Evolutionary conservation across 192 early-diverging fungal genomes (phyloP).

Genomic region (Gryganskiella cystojenkinii): DNA sequence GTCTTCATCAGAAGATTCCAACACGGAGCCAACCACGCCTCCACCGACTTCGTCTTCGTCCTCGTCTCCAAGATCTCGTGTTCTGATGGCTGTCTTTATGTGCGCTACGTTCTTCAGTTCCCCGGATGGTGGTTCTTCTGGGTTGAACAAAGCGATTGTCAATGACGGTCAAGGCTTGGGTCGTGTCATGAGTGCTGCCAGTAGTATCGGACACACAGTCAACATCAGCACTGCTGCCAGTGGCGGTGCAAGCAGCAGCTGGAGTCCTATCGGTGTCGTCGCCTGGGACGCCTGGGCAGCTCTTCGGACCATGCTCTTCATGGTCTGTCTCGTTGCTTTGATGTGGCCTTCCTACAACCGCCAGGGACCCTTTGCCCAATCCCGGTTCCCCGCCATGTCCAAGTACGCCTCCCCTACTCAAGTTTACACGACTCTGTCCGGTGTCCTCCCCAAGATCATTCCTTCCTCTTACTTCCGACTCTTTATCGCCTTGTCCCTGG

Average conservation of each 20-base stretch:
- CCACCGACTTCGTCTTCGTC: constrained; percentile 55
- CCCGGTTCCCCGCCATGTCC: constrained; percentile 41
- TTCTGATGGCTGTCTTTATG: constrained; percentile 72
- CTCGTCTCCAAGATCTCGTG: constrained; percentile 39
- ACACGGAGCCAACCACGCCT: constrained; percentile 30
- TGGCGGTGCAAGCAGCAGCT: not conserved
- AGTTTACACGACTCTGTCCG: constrained; percentile 39
- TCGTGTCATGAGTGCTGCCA: constrained; percentile 39
- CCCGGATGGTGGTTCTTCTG: constrained; percentile 28
- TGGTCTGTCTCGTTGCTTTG: constrained; percentile 42
- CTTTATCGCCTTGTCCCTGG: constrained; percentile 32
- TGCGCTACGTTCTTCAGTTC: constrained; percentile 63
- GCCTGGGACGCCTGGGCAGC: constrained; percentile 48
- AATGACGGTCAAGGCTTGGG: constrained; percentile 45
- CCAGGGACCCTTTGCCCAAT: constrained; percentile 40
- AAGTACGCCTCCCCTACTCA: constrained; percentile 30
- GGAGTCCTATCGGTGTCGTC: constrained; percentile 19
- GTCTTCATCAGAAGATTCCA: constrained; percentile 28
- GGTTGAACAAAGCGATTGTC: constrained; percentile 29
- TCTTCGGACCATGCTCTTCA: constrained; percentile 37
- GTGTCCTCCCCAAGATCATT: constrained; percentile 39
- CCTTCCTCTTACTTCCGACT: constrained; percentile 43
- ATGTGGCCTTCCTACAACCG: constrained; percentile 46
- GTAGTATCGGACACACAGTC: constrained; percentile 3
- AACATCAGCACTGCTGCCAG: not conserved